Base-by-base conservation (phyloP, 2,329 filamentous ascomycete genomes). In the Tricladium varicosporioides region DNA sequence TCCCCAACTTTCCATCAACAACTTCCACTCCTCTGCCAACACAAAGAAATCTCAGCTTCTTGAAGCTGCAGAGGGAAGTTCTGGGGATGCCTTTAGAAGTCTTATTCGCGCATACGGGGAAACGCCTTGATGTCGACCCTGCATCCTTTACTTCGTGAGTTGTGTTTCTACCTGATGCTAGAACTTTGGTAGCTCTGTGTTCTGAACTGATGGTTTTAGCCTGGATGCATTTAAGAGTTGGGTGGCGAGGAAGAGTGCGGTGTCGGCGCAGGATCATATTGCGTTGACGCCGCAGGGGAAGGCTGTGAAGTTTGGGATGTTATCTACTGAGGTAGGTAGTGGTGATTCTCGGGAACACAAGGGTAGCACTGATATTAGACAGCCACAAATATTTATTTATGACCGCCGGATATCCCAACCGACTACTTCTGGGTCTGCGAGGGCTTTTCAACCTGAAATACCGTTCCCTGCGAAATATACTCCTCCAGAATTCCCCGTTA, bases 321-420 rank as follows among this genome's bases (percentile, higher is more conserved):
- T 97, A 48, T 83, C 91, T 63, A 85, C 84, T 36, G 93, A 97
- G 82, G 90, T 91, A 76, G 44, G 77, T 73, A 43, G 49, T 33
- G 11, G 77, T 73, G 43, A 48, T 33, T 9, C 36, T n/a, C 44
- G 18, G 19, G 10, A 42, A 32, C 33, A 32, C 31, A 27, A 31
- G 52, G 43, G 19, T 48, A 13, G 15, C 51, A 44, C 65, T 70
- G 33, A 70, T 55, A 46, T 13, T 36, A 51, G 51, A 27, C 65
- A 95, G 88, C 89, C 85, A 64, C 92, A 97, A 71, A 86, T 99
- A 56, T 97, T 89, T 71, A 84, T 97, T 52, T 99, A 96, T 74
- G 92, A 97, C 73, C 88, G 92, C 60, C 85, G 87, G 64, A 84
- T 88, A 66, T 85, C 88, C 51, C 80, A 87, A 62, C 73, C 83